phyloP scores from a whole-genome alignment of 108 stramenopile genomes.

The Epipyxis sp. region DNA sequence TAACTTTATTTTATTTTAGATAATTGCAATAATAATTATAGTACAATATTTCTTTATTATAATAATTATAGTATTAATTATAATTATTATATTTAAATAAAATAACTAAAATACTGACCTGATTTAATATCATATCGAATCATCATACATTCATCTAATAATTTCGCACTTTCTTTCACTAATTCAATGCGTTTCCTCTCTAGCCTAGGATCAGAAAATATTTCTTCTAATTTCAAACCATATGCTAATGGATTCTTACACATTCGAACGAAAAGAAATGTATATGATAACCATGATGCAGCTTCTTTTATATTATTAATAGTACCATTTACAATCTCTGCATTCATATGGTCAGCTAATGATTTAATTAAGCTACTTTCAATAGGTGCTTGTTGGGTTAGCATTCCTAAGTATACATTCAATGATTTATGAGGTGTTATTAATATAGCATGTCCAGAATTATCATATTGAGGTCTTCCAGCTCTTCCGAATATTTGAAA shows the following conservation, averaged over 20 bases:
- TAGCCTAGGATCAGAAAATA: conserved; percentile 68
- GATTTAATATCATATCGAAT: conserved; percentile 70
- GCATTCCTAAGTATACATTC: conserved; percentile 80
- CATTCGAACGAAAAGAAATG: conserved; percentile 94
- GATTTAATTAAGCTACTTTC: conserved; percentile 84
- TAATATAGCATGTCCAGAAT: conserved; percentile 87
- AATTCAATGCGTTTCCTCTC: conserved; percentile 59
- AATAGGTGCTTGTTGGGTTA: conserved; percentile 86
- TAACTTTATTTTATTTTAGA: too few species aligned
- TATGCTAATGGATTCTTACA: conserved; percentile 85
- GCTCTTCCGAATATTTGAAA: conserved; percentile 97
- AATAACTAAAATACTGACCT: too few species aligned
- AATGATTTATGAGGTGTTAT: conserved; percentile 88
- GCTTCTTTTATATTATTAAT: conserved; percentile 89
- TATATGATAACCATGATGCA: conserved; percentile 87
- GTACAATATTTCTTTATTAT: too few species aligned
- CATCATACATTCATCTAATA: conserved; percentile 73
- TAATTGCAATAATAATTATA: too few species aligned
- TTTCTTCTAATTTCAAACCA: conserved; percentile 75
- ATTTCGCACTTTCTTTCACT: conserved; percentile 71
- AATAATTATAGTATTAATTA: too few species aligned
- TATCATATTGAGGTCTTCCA: conserved; percentile 95
- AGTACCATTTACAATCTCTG: conserved; percentile 93
- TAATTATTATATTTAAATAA: too few species aligned
- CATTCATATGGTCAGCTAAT: conserved; percentile 95